Conservation (phyloP, 2,329 filamentous ascomycete species). For the Cladosporium sp. region DNA sequence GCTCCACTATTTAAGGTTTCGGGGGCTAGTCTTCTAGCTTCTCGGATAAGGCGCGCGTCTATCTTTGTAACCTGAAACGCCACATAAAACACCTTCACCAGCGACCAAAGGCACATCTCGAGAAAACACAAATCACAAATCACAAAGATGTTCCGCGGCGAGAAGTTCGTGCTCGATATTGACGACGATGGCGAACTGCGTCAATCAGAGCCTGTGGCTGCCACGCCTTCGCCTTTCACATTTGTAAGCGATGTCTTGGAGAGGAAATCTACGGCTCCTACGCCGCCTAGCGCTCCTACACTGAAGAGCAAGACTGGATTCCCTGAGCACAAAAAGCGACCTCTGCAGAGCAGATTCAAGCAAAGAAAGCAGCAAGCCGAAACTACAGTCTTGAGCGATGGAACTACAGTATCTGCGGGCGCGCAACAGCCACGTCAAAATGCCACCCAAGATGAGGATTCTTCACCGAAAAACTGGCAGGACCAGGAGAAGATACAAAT, state of each 20-base stretch:
- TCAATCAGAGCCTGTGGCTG: slow-evolving; percentile 15
- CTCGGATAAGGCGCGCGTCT: slow-evolving; percentile 1
- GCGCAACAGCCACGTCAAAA: background rate
- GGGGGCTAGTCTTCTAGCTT: slow-evolving; percentile 2
- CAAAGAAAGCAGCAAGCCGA: slow-evolving; percentile 49
- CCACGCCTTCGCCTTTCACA: slow-evolving; percentile 33
- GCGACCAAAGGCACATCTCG: background rate
- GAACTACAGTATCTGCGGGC: slow-evolving; percentile 7
- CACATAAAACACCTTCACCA: slow-evolving; percentile 12
- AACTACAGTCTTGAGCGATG: slow-evolving; percentile 13
- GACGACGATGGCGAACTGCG: slow-evolving; percentile 31
- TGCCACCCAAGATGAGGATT: slow-evolving; percentile 13
- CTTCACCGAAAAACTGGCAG: slow-evolving; percentile 36
- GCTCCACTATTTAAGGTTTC: slow-evolving; percentile 4
- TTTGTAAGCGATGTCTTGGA: slow-evolving; percentile 79
- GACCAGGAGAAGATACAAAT: slow-evolving; percentile 69
- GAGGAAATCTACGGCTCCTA: slow-evolving; percentile 60
- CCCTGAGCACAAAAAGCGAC: slow-evolving; percentile 81
- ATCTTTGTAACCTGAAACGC: slow-evolving; percentile 11
- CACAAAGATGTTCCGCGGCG: slow-evolving; percentile 50
- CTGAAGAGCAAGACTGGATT: slow-evolving; percentile 67
- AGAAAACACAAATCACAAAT: background rate
- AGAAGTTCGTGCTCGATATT: slow-evolving; percentile 62
- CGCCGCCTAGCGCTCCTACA: slow-evolving; percentile 64
- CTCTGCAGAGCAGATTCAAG: slow-evolving; percentile 75